Percentiles rank a stretch among this genome's conserved stretches.
These are phyloP conservation scores for Phytophthora agathidicida DNA, from an alignment of 352 stramenopile species.

Conservation along the genomic window DNA sequence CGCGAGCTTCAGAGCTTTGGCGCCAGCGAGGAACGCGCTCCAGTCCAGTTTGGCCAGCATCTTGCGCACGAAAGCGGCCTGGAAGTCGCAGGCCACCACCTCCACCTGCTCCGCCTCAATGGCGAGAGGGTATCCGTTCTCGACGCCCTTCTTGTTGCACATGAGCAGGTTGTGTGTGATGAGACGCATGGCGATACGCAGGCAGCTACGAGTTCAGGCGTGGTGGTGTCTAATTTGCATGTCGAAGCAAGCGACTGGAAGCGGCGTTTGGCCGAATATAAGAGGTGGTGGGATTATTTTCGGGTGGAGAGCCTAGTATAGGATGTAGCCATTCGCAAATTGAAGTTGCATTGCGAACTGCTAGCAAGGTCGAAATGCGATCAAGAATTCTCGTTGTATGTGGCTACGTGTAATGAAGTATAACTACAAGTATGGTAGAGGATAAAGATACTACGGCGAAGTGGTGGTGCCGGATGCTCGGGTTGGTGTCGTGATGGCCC, in stretches of 20 bases:
- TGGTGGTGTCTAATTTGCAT: background rate
- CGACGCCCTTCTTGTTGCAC: slow-evolving; percentile 94
- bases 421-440: slow-evolving; percentile 30
- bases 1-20: slow-evolving; percentile 69
- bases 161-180: slow-evolving; percentile 96
- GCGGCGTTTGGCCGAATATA: slow-evolving; percentile 1
- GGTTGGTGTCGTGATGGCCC: background rate
- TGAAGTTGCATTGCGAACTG: slow-evolving; percentile 13
- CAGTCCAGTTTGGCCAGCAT: slow-evolving; percentile 93
- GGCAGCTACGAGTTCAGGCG: background rate
- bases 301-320: background rate
- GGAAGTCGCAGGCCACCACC: slow-evolving; percentile 85
- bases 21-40: slow-evolving; percentile 81
- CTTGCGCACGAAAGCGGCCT: slow-evolving; percentile 86
- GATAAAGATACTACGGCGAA: slow-evolving; percentile 24
- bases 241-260: slow-evolving; percentile 9
- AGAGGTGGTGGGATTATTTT: background rate
- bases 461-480: background rate
- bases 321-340: slow-evolving; percentile 11
- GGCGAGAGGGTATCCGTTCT: slow-evolving; percentile 91
- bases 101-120: slow-evolving; percentile 88
- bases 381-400: slow-evolving; percentile 14
- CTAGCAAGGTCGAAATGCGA: background rate
- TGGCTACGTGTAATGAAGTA: slow-evolving; percentile 8
- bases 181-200: slow-evolving; percentile 75